Evolutionary conservation across 2,329 filamentous ascomycete genomes (phyloP).

Genomic region (Herpotrichia juniperi): DNA sequence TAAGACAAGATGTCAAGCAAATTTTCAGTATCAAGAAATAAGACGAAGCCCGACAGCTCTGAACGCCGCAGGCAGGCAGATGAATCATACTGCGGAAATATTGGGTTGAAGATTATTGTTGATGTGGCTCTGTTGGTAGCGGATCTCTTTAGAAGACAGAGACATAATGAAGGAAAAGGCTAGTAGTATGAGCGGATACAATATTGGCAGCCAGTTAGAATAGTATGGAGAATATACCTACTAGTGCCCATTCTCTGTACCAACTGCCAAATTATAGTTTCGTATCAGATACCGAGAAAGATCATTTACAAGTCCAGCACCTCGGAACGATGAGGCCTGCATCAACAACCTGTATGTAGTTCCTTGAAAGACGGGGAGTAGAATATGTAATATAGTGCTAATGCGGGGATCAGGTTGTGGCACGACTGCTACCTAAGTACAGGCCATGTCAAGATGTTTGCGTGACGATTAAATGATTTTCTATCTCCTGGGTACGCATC

Average conservation of each 20-base stretch:
- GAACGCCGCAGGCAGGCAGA: slow-evolving; percentile 5
- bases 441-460: too few relatives aligned
- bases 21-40: neutral
- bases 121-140: slow-evolving; percentile 3
- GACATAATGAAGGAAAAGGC: slow-evolving; percentile 1
- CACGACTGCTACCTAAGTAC: too few relatives aligned
- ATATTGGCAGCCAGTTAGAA: neutral
- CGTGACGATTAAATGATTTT: too few relatives aligned
- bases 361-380: neutral
- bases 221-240: neutral
- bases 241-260: neutral
- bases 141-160: slow-evolving; percentile 2
- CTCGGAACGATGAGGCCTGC: neutral
- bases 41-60: slow-evolving; percentile 9
- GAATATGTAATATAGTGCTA: neutral
- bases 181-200: neutral
- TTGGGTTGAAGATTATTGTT: slow-evolving; percentile 6
- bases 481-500: too few relatives aligned
- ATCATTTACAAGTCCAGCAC: neutral
- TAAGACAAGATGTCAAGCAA: too few relatives aligned
- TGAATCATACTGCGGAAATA: slow-evolving; percentile 5
- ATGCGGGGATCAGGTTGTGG: too few relatives aligned
- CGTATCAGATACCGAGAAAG: neutral
- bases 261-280: neutral
- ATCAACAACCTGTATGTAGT: neutral